A percentile compares a stretch with the other conserved stretches of the same genome.
Evolutionary conservation across 2,329 filamentous ascomycete genomes (phyloP).

Genomic region (Colletotrichum cordylinicola): DNA sequence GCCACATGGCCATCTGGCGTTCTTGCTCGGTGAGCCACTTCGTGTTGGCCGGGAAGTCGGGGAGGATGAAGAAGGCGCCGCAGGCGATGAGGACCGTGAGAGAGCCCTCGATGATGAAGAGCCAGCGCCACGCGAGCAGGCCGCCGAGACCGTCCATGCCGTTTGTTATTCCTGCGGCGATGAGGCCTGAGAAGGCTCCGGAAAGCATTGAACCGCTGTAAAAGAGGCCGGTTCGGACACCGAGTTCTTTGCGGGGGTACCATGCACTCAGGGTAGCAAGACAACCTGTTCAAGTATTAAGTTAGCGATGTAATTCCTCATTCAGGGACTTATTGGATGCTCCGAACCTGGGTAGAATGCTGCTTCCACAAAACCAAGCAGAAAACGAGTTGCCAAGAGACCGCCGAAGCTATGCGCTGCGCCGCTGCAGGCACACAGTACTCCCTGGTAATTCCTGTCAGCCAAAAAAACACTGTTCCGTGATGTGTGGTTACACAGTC

Average conservation of each 20-base stretch:
- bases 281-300: neutral
- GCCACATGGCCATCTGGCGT: conserved; percentile 26
- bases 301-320: neutral
- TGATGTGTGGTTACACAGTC: neutral
- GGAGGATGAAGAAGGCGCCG: conserved; percentile 34
- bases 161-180: conserved; percentile 23
- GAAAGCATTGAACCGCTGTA: conserved; percentile 25
- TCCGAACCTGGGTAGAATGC: conserved; percentile 34
- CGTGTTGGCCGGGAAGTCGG: conserved; percentile 39
- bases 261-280: conserved; percentile 14
- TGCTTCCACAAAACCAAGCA: conserved; percentile 19
- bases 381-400: conserved; percentile 11
- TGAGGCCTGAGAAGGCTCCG: conserved; percentile 26
- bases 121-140: conserved; percentile 55
- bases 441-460: neutral
- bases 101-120: conserved; percentile 46
- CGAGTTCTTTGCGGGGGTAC: conserved; percentile 16
- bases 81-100: conserved; percentile 46
- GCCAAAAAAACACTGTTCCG: neutral
- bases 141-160: conserved; percentile 17
- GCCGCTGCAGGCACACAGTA: conserved; percentile 19
- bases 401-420: conserved; percentile 1
- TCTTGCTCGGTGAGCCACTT: conserved; percentile 32
- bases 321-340: neutral
- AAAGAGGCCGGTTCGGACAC: conserved; percentile 14